Percentiles rank a stretch among this genome's conserved stretches.
These are phyloP conservation scores for Rutstroemia sp. DNA, from an alignment of 2,329 filamentous ascomycete genomes.

Conservation along the genomic window DNA sequence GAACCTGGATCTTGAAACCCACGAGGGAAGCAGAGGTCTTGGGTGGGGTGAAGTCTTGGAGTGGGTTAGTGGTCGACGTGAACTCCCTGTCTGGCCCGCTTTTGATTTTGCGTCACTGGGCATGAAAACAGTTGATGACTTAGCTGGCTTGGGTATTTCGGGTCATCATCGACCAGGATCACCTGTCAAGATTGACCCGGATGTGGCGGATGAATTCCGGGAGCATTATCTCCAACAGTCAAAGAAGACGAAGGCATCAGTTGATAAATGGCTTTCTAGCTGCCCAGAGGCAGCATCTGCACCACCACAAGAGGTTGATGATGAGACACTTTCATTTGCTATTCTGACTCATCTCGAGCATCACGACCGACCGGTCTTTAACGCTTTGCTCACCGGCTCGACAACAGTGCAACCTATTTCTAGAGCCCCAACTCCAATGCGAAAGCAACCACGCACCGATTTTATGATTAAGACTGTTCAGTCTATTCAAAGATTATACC, in stretches of 20 bases:
- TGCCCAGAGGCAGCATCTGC: conserved; percentile 65
- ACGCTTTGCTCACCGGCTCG: conserved; percentile 62
- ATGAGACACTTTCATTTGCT: conserved; percentile 88
- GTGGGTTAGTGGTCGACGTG: conserved; percentile 79
- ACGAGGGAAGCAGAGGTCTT: conserved; percentile 55
- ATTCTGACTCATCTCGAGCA: conserved; percentile 80
- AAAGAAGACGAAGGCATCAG: conserved; percentile 83
- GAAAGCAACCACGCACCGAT: conserved; percentile 55
- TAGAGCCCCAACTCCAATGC: conserved; percentile 62
- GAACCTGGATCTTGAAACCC: conserved; percentile 39
- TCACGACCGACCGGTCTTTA: conserved; percentile 73
- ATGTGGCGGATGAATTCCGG: conserved; percentile 87
- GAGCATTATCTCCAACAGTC: conserved; percentile 89
- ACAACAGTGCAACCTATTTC: conserved; percentile 44
- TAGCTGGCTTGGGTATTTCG: conserved; percentile 46
- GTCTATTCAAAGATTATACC: conserved; percentile 79
- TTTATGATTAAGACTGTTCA: conserved; percentile 68
- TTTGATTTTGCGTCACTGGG: conserved; percentile 64
- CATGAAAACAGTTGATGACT: conserved; percentile 51
- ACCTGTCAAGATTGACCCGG: conserved; percentile 74
- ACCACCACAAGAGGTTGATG: conserved; percentile 82
- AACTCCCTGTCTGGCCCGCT: conserved; percentile 82
- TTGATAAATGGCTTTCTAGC: conserved; percentile 81
- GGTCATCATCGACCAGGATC: conserved; percentile 46
- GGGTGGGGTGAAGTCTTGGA: conserved; percentile 96